phyloP scores from a whole-genome alignment of 305 asterid genomes.

The Fraxinus ornus region DNA sequence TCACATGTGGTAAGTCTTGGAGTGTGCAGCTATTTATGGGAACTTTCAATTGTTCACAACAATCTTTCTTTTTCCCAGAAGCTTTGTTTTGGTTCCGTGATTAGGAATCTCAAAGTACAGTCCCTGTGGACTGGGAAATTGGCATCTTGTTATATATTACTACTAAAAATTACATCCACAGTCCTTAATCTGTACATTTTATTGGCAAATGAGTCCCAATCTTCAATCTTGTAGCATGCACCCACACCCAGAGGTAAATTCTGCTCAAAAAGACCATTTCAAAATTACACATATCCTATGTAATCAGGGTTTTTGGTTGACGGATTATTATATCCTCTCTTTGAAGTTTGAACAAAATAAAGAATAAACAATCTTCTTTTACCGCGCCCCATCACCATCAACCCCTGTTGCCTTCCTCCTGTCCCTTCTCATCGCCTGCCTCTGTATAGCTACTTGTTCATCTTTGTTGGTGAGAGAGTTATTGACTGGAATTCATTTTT shows the following conservation, averaged over 20 bases:
- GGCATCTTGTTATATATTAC: not conserved
- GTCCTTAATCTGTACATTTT: not conserved
- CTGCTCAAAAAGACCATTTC: not conserved
- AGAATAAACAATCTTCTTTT: not conserved
- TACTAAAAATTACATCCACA: not conserved
- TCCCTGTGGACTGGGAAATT: not conserved
- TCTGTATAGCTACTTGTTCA: not conserved
- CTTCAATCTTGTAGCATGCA: not conserved
- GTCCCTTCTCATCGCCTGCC: not conserved
- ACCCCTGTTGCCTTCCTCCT: not conserved
- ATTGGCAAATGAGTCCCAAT: not conserved
- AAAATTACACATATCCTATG: not conserved
- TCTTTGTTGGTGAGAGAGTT: not conserved
- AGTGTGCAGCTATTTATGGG: not conserved
- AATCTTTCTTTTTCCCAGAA: not conserved
- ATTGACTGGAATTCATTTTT: conserved; percentile 50
- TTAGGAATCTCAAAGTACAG: not conserved
- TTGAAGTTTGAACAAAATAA: not conserved
- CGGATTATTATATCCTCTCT: not conserved
- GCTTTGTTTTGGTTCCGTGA: not conserved
- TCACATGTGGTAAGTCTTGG: conserved; percentile 72
- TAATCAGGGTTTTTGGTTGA: not conserved
- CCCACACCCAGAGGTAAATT: not conserved
- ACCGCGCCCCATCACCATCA: not conserved
- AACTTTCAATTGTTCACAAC: not conserved